A percentile compares a stretch with the other conserved stretches of the same genome.
Evolutionary conservation across 2,329 filamentous ascomycete genomes (phyloP).

Genomic region (Botrytis medusae): DNA sequence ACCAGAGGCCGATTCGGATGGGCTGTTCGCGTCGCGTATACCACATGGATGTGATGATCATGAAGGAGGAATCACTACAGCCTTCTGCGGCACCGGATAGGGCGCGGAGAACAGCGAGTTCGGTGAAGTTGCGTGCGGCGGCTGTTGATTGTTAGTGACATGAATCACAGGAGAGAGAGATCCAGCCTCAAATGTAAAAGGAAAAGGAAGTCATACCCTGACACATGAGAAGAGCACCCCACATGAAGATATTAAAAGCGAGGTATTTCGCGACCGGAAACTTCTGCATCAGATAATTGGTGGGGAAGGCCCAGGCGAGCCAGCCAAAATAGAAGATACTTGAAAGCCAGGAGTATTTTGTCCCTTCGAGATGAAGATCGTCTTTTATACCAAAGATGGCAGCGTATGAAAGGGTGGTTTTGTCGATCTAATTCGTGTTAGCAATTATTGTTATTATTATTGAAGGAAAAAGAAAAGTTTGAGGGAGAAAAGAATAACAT

Average conservation of each 20-base stretch:
- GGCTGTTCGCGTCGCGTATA: slow-evolving; percentile 63
- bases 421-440: slow-evolving; percentile 27
- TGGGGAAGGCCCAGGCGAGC: slow-evolving; percentile 54
- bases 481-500: rapidly evolving
- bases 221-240: slow-evolving; percentile 13
- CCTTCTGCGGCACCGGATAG: slow-evolving; percentile 37
- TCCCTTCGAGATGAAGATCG: slow-evolving; percentile 52
- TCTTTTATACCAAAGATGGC: slow-evolving; percentile 58
- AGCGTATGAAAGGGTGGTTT: slow-evolving; percentile 54
- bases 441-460: background rate
- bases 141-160: slow-evolving; percentile 40
- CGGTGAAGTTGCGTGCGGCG: slow-evolving; percentile 16
- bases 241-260: slow-evolving; percentile 18
- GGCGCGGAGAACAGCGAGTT: background rate
- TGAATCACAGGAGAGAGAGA: slow-evolving; percentile 32
- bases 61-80: slow-evolving; percentile 46
- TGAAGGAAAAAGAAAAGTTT: background rate
- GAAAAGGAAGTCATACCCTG: slow-evolving; percentile 21
- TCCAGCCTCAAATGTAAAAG: slow-evolving; percentile 28
- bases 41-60: slow-evolving; percentile 52
- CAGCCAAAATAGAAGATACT: slow-evolving; percentile 58
- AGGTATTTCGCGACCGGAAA: slow-evolving; percentile 54
- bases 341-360: slow-evolving; percentile 43
- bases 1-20: slow-evolving; percentile 56
- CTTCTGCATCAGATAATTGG: slow-evolving; percentile 53